phyloP scores from a whole-genome alignment of 495 filamentous ascomycete species.

The Lophiotrema nucula region DNA sequence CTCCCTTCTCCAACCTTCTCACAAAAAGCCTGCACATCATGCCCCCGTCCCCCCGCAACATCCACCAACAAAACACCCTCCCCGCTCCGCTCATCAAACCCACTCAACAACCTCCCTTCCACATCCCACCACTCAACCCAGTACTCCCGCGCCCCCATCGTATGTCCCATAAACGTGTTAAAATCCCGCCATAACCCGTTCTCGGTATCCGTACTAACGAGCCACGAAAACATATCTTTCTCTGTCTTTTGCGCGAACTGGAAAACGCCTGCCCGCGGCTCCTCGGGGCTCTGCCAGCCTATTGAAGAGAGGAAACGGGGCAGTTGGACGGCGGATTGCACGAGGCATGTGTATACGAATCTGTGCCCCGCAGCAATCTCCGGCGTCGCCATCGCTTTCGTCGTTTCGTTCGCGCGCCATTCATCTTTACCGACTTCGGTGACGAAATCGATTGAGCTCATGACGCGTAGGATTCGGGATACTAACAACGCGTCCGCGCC shows the following conservation, averaged over 20 bases:
- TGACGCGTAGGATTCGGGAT: background rate
- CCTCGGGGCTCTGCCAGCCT: background rate
- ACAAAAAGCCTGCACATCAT: constrained; percentile 1
- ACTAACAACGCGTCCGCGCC: constrained; percentile 6
- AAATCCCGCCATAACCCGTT: no score
- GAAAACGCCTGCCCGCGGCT: background rate
- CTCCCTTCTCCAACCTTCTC: background rate
- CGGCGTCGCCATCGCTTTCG: background rate
- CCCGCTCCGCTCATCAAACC: background rate
- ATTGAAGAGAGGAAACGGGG: background rate
- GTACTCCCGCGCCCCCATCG: background rate
- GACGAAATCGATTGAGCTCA: constrained; percentile 3
- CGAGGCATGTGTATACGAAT: background rate
- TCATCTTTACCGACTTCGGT: background rate
- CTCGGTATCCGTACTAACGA: no score
- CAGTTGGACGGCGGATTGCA: background rate
- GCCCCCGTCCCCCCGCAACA: background rate
- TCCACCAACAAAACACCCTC: background rate
- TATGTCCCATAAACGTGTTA: constrained; percentile 12
- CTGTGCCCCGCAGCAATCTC: constrained; percentile 2
- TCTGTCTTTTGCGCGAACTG: constrained; percentile 12
- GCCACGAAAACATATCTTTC: no score
- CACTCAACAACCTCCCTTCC: background rate
- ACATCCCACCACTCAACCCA: constrained; percentile 12
- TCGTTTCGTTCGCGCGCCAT: background rate